Evolutionary conservation across 768 basidiomycete genomes (phyloP), one percentile per base, ranked within the genome.

Genomic region (Mycena galopus): DNA sequence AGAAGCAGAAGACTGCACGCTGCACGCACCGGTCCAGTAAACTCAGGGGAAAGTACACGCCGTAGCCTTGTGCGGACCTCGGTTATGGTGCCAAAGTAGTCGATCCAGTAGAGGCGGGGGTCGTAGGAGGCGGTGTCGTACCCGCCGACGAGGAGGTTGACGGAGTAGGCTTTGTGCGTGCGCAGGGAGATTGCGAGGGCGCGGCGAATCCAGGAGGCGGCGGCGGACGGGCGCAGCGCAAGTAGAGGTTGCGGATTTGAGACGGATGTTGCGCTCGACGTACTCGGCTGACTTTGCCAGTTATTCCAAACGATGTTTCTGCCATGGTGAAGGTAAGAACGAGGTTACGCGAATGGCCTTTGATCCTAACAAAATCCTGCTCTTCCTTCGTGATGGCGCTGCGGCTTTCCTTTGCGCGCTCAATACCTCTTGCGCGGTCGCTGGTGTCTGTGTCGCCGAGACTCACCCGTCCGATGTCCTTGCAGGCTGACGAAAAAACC

Each of bases 201-300:
- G 72, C 95, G 91, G 29, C 98, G 94, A 78, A 98, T 94, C 97
- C 97, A 99, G 6, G 97, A 91, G 9, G 97, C 95, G 21, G 97
- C 96, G 8, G 97, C 93, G 14, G 92, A 88, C 2, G 98, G 97
- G 53, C 94, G 93, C 53, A 98, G 93, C 16, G 95, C 89, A n/a
- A n/a, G 81, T 95, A 92, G 80, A 93, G 88, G 84, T 99, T 93
- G 78, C 97, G 93, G 79, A 99, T 99, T 78, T 98, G 95, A 99
- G 86, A 56, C 97, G 93, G 75, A 99, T 91, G 85, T 98, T 99
- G 72, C 97, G 92, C 79, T 98, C 96, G 72, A 99, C 90, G 78
- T 89, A 99, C 83, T 99, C 98, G 1, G 97, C 94, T 78, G 99
- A 99, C 80, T 98, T 98, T 97, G 60, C 97, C 97, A 47, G 90